These are phyloP conservation scores for Naganishia sp. DNA, from an alignment of 1,284 basidiomycete genomes.

Conservation along the genomic window DNA sequence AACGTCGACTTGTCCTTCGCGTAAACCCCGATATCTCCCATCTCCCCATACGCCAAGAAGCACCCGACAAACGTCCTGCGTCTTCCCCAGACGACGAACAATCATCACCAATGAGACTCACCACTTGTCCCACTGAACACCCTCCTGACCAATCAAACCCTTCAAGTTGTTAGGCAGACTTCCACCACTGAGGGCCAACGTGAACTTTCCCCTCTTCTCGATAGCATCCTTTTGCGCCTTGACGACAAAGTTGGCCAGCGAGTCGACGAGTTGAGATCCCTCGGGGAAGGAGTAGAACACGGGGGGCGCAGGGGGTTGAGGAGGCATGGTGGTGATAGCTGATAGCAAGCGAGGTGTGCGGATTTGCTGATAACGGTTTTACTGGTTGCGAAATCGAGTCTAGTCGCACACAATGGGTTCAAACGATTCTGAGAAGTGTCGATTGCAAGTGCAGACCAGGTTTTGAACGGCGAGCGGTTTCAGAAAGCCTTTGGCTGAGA, in stretches of 20 bases:
- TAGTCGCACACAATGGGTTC: not conserved
- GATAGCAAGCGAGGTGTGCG: not conserved
- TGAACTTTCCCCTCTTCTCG: constrained; percentile 88
- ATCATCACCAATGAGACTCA: constrained; percentile 53
- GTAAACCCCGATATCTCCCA: too few relatives aligned
- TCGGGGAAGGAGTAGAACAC: constrained; percentile 75
- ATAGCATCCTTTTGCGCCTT: constrained; percentile 91
- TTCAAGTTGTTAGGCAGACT: constrained; percentile 83
- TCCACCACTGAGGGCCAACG: constrained; percentile 90
- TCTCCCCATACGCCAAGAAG: not conserved
- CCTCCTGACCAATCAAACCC: constrained; percentile 70
- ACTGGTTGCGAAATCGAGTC: not conserved
- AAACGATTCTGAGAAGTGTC: not conserved
- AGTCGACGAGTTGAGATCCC: constrained; percentile 62
- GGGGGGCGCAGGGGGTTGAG: constrained; percentile 60
- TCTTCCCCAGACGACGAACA: too few relatives aligned
- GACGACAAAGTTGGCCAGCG: constrained; percentile 82
- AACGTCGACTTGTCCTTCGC: too few relatives aligned
- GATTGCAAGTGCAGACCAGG: too few relatives aligned
- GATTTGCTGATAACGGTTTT: not conserved
- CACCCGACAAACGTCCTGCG: too few relatives aligned
- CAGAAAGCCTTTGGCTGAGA: too few relatives aligned
- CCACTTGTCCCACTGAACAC: constrained; percentile 95
- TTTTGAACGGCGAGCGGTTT: too few relatives aligned
- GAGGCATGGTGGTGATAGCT: constrained; percentile 44